Conservation (phyloP, 805 yeast genomes). For the Candida caryicola region DNA sequence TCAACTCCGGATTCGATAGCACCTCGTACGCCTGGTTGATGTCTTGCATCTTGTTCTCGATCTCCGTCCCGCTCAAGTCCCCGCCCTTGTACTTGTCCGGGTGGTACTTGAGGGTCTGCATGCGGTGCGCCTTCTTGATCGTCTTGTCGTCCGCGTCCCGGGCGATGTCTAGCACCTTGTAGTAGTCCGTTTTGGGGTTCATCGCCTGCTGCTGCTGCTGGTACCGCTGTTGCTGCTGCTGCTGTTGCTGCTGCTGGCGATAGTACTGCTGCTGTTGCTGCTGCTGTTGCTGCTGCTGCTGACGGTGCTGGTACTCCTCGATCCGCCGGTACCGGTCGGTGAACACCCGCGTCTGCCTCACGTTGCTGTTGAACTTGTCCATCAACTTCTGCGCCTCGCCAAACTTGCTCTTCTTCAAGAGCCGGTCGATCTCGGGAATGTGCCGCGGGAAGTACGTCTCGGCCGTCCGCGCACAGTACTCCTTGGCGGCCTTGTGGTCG, state of each 20-base stretch:
- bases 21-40: conserved; percentile 92
- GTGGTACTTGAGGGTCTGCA: conserved; percentile 75
- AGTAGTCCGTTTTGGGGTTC: conserved; percentile 63
- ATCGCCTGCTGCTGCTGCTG: conserved; percentile 30
- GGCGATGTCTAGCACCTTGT: conserved; percentile 69
- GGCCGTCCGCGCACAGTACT: conserved; percentile 20
- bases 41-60: conserved; percentile 83
- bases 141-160: conserved; percentile 66
- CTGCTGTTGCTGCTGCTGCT: conserved; percentile 35
- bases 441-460: conserved; percentile 40
- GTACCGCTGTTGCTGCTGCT: conserved; percentile 40
- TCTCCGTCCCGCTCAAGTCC: conserved; percentile 61
- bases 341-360: conserved; percentile 40
- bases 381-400: conserved; percentile 40
- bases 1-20: conserved; percentile 61
- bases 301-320: conserved; percentile 25
- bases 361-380: conserved; percentile 30
- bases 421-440: conserved; percentile 32
- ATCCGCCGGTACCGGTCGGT: conserved; percentile 27
- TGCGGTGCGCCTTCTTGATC: conserved; percentile 77
- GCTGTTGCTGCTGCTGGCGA: conserved; percentile 47
- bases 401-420: conserved; percentile 31
- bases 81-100: conserved; percentile 84
- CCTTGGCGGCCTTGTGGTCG: conserved; percentile 20
- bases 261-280: conserved; percentile 37